These are phyloP conservation scores for Volutella citrinella DNA, from an alignment of 2,329 filamentous ascomycete genomes.

Conservation along the genomic window DNA sequence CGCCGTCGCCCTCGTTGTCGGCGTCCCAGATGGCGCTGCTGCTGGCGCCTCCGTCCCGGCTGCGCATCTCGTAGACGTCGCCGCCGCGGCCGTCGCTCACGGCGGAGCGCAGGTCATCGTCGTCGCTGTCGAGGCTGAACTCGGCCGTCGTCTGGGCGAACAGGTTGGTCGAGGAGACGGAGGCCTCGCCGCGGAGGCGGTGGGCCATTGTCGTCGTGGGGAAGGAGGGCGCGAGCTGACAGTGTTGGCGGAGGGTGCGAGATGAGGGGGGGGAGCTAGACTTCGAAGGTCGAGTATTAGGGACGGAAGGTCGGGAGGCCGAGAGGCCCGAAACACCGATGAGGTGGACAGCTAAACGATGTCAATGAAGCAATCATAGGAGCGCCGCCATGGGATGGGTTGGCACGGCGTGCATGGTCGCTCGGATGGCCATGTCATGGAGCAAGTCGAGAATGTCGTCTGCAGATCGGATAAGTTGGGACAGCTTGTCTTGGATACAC, in stretches of 20 bases:
- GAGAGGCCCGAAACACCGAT: too few species aligned
- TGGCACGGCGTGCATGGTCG: too few species aligned
- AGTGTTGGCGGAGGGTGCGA: too few species aligned
- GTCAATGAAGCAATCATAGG: too few species aligned
- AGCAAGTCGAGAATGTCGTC: too few species aligned
- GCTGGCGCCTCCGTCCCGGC: conserved; percentile 12
- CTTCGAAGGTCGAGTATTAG: neutral
- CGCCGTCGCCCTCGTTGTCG: conserved; percentile 16
- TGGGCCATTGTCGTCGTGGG: conserved; percentile 21
- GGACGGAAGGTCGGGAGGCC: too few species aligned
- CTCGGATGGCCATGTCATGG: too few species aligned
- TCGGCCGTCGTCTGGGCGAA: conserved; percentile 40
- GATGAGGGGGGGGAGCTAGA: neutral
- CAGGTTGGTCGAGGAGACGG: conserved; percentile 25
- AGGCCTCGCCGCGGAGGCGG: conserved; percentile 17
- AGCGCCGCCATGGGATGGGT: too few species aligned
- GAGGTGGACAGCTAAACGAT: too few species aligned
- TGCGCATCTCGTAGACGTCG: conserved; percentile 33
- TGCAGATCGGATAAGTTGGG: neutral
- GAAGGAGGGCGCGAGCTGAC: conserved; percentile 11
- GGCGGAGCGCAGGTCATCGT: conserved; percentile 33
- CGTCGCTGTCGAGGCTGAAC: conserved; percentile 33
- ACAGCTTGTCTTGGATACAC: conserved; percentile 16
- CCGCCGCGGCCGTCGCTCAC: conserved; percentile 26
- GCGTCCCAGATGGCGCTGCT: conserved; percentile 16